Evolutionary conservation across 352 stramenopile genomes (phyloP).

Genomic region (Globisporangium cederbergense): DNA sequence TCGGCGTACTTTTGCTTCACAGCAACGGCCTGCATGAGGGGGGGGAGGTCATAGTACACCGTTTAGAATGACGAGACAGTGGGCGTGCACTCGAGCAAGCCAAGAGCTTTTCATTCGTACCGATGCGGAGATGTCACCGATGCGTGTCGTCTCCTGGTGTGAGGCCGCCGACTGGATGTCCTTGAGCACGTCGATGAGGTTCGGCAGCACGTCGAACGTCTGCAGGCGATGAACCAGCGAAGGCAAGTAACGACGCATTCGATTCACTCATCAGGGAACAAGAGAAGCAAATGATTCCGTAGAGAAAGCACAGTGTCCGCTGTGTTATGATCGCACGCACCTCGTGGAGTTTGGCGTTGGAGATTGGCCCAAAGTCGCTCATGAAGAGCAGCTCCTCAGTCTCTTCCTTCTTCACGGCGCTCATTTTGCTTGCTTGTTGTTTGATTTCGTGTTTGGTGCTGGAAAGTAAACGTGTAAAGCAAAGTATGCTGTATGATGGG

Average conservation of each 20-base stretch:
- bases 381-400: slow-evolving; percentile 31
- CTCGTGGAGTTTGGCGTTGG: slow-evolving; percentile 70
- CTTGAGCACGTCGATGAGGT: slow-evolving; percentile 83
- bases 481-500: slow-evolving; percentile 1
- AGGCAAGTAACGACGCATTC: background rate
- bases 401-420: slow-evolving; percentile 24
- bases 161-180: slow-evolving; percentile 75
- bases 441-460: background rate
- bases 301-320: background rate
- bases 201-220: slow-evolving; percentile 79
- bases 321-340: slow-evolving; percentile 16
- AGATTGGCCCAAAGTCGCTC: slow-evolving; percentile 42
- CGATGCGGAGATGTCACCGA: slow-evolving; percentile 79
- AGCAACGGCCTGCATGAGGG: slow-evolving; percentile 45
- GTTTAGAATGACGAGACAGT: too few relatives aligned
- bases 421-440: slow-evolving; percentile 21
- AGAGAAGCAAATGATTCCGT: background rate
- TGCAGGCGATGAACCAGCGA: slow-evolving; percentile 13
- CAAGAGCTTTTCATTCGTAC: slow-evolving; percentile 23
- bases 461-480: background rate
- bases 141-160: slow-evolving; percentile 68
- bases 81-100: background rate
- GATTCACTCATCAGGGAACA: background rate
- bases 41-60: background rate
- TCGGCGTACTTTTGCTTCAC: slow-evolving; percentile 79